Evolutionary conservation across 2,329 filamentous ascomycete genomes (phyloP).

Genomic region (Sarocladium oryzae): DNA sequence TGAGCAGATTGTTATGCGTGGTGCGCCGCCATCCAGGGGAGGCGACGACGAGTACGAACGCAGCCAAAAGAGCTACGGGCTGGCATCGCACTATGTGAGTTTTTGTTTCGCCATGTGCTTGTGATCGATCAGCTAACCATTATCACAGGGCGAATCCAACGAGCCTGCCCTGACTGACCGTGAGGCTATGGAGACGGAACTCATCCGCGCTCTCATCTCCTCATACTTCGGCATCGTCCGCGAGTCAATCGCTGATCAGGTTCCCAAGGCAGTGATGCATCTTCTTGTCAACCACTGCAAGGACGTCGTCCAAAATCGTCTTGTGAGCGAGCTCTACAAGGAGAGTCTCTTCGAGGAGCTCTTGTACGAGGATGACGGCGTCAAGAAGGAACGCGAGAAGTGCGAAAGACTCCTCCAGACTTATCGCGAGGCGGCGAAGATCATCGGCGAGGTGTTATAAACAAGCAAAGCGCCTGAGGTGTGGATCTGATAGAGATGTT

Average conservation of each 20-base stretch:
- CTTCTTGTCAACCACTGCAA: constrained; percentile 97
- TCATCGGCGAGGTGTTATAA: constrained; percentile 91
- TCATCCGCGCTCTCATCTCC: constrained; percentile 92
- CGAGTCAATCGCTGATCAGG: constrained; percentile 96
- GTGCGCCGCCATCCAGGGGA: constrained; percentile 27
- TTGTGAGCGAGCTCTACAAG: constrained; percentile 93
- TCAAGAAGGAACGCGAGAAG: constrained; percentile 97
- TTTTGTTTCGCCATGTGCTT: not conserved
- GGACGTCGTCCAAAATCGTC: constrained; percentile 92
- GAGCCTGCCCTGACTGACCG: constrained; percentile 90
- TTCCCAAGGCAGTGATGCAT: constrained; percentile 98
- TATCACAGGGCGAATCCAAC: constrained; percentile 47
- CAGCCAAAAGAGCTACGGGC: constrained; percentile 29
- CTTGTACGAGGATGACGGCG: constrained; percentile 92
- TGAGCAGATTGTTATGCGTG: constrained; percentile 48
- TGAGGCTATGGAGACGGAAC: constrained; percentile 93
- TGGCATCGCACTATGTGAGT: constrained; percentile 55
- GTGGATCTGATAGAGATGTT: not conserved
- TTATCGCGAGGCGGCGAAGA: constrained; percentile 96
- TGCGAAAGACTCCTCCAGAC: constrained; percentile 93
- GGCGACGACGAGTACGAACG: constrained; percentile 37
- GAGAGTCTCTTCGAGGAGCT: constrained; percentile 87
- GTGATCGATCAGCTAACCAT: not conserved
- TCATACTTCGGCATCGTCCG: constrained; percentile 99
- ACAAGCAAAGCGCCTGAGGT: not conserved